Conservation (phyloP, 75 land plant genomes). For the Pseudotsuga menziesii region DNA sequence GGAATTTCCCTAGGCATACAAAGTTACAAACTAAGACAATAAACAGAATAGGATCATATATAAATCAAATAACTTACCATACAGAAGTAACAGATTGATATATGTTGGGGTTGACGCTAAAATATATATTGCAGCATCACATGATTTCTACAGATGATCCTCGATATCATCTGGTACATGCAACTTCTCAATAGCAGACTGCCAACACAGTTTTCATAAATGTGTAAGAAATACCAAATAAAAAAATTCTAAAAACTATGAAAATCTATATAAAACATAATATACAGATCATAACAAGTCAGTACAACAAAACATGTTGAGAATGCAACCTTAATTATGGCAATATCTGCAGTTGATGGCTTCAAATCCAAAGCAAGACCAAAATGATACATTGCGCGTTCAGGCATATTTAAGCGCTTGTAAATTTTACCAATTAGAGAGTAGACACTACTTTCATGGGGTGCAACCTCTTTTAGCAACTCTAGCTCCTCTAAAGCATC, state of each 20-base stretch:
- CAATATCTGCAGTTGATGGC: constrained; percentile 93
- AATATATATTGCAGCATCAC: background rate
- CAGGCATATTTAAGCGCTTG: constrained; percentile 69
- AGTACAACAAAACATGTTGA: constrained; percentile 1
- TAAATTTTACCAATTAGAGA: constrained; percentile 93
- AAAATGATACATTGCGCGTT: constrained; percentile 91
- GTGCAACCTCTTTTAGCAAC: constrained; percentile 79
- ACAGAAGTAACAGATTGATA: background rate
- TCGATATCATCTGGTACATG: constrained; percentile 62
- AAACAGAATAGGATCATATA: background rate
- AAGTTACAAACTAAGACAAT: background rate
- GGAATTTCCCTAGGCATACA: background rate
- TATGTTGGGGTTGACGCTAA: background rate
- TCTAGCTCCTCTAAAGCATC: constrained; percentile 80
- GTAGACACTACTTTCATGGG: constrained; percentile 94
- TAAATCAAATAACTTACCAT: background rate
- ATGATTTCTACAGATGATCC: constrained; percentile 20
- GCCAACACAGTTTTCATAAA: constrained; percentile 7
- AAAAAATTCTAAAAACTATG: background rate
- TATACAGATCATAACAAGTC: background rate
- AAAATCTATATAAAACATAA: background rate
- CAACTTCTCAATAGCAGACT: constrained; percentile 67
- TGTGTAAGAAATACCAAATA: background rate
- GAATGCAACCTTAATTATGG: constrained; percentile 71
- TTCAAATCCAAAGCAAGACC: constrained; percentile 93